phyloP scores from a whole-genome alignment of 768 basidiomycete species.

The Leccinum barrowsii region DNA sequence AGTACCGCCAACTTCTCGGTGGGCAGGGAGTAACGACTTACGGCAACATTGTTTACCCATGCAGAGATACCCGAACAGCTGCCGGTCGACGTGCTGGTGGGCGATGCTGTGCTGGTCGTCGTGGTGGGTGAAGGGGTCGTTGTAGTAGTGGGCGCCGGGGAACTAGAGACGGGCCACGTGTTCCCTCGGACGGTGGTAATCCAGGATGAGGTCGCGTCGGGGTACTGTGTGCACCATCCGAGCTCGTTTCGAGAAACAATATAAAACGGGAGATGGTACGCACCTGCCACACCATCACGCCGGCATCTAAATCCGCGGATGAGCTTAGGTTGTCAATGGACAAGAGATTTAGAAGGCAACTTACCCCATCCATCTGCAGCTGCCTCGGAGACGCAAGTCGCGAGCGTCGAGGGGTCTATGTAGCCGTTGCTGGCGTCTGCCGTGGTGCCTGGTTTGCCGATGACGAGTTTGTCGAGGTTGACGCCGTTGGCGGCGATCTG shows the following conservation, averaged over 20 bases:
- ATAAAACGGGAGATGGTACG: neutral
- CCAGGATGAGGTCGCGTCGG: constrained; percentile 38
- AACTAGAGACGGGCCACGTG: constrained; percentile 32
- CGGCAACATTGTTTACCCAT: constrained; percentile 38
- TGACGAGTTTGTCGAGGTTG: constrained; percentile 47
- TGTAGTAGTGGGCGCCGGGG: neutral
- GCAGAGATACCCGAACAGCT: constrained; percentile 41
- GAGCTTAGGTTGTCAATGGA: neutral
- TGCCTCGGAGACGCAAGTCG: constrained; percentile 58
- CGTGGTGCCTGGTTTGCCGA: constrained; percentile 48
- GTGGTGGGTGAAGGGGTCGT: neutral
- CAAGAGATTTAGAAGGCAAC: constrained; percentile 19
- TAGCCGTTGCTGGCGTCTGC: constrained; percentile 49
- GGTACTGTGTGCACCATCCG: constrained; percentile 26
- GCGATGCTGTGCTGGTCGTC: constrained; percentile 11
- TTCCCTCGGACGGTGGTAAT: constrained; percentile 37
- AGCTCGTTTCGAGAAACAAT: neutral
- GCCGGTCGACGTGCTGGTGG: constrained; percentile 27
- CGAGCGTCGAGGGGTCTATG: constrained; percentile 54
- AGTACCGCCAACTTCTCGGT: neutral
- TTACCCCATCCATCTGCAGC: constrained; percentile 64
- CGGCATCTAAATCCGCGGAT: constrained; percentile 25
- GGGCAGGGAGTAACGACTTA: constrained; percentile 22
- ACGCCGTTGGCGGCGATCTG: constrained; percentile 50
- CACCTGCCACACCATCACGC: constrained; percentile 45